Conservation (phyloP, 176 grass and related monocot genomes). For the Carex myosuroides region DNA sequence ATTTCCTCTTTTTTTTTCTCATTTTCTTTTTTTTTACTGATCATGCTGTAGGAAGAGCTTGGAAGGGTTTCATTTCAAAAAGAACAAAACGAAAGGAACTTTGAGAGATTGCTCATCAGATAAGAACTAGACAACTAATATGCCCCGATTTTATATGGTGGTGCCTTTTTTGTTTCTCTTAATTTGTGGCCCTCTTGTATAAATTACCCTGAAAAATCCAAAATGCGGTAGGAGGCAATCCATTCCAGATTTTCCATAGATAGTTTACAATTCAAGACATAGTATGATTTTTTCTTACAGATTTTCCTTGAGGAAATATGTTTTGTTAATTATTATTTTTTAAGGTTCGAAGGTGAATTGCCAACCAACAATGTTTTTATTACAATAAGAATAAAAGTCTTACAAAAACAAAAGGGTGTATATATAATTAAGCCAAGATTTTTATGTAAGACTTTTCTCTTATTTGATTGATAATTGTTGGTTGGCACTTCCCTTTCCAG, state of each 20-base stretch:
- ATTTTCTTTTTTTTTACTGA: background rate
- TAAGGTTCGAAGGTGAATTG: background rate
- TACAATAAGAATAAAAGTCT: background rate
- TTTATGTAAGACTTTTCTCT: background rate
- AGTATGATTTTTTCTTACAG: background rate
- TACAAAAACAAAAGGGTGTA: background rate
- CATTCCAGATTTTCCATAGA: background rate
- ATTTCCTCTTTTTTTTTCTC: background rate
- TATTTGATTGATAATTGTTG: background rate
- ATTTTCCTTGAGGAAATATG: background rate
- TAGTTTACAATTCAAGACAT: background rate
- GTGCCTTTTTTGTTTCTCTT: background rate
- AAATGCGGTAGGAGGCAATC: background rate
- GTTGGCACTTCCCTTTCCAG: background rate
- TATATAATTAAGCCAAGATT: background rate
- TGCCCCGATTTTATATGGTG: background rate
- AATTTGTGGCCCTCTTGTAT: background rate
- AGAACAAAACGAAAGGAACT: background rate
- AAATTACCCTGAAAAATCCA: background rate
- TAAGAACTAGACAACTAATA: background rate
- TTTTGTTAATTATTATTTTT: background rate
- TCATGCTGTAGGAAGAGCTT: background rate
- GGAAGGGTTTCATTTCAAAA: background rate
- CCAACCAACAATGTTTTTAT: background rate
- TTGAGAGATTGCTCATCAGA: background rate